phyloP scores from a whole-genome alignment of 306 rosid species.

The Malus domestica region DNA sequence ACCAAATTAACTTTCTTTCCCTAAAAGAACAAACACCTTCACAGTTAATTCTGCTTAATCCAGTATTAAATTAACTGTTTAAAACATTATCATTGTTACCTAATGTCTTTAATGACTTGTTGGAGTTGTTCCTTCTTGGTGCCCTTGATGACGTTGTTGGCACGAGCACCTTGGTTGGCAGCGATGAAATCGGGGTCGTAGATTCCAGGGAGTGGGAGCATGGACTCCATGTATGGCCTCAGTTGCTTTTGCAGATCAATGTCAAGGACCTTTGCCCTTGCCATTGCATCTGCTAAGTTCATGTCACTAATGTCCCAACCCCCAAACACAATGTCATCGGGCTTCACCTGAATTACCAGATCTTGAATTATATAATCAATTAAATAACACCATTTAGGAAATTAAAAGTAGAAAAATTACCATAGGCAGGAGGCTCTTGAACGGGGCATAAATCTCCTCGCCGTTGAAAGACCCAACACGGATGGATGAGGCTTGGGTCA shows the following conservation, averaged over 20 bases:
- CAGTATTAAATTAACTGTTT: no score
- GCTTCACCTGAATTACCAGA: constrained; percentile 61
- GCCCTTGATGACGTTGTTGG: constrained; percentile 84
- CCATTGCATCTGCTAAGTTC: constrained; percentile 98
- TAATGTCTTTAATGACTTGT: constrained; percentile 70
- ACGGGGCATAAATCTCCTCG: constrained; percentile 92
- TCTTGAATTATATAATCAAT: not conserved
- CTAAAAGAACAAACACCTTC: not conserved
- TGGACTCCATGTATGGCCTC: constrained; percentile 94
- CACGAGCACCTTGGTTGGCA: constrained; percentile 86
- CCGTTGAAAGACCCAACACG: constrained; percentile 91
- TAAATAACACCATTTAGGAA: not conserved
- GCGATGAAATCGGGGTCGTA: constrained; percentile 92
- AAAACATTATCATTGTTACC: constrained; percentile 25
- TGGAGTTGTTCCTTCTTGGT: constrained; percentile 79
- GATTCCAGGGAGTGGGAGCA: constrained; percentile 96
- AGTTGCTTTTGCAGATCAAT: constrained; percentile 94
- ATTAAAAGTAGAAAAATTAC: constrained; percentile 26
- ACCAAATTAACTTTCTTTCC: constrained; percentile 1
- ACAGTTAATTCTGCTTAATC: not conserved
- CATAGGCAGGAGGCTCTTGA: constrained; percentile 94
- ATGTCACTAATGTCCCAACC: constrained; percentile 96
- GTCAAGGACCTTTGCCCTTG: constrained; percentile 85
- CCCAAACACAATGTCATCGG: constrained; percentile 90
- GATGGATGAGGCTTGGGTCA: constrained; percentile 87